These are phyloP conservation scores for Berkeleyomyces rouxiae DNA, from an alignment of 2,329 filamentous ascomycete genomes.

Conservation along the genomic window DNA sequence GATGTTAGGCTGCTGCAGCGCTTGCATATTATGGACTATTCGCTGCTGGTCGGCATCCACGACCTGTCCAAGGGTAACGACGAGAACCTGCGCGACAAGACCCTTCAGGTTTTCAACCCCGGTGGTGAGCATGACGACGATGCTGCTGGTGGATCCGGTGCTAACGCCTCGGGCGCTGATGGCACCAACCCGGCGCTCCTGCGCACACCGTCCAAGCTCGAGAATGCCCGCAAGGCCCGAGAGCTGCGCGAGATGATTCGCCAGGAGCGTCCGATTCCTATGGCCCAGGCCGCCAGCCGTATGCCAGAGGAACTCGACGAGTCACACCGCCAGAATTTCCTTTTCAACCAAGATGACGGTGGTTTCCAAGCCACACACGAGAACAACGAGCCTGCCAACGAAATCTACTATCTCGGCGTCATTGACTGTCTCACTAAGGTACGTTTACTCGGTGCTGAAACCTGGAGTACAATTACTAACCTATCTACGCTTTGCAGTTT, in stretches of 20 bases:
- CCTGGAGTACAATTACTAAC: constrained; percentile 17
- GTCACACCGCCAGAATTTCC: constrained; percentile 51
- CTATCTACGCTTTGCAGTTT: constrained; percentile 40
- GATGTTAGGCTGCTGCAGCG: constrained; percentile 78
- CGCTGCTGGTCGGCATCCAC: constrained; percentile 83
- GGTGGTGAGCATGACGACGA: constrained; percentile 43
- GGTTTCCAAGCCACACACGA: constrained; percentile 88
- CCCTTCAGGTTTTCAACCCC: constrained; percentile 83
- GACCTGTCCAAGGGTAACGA: constrained; percentile 83
- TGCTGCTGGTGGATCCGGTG: constrained; percentile 21
- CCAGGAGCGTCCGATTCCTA: constrained; percentile 80
- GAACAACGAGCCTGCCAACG: constrained; percentile 65
- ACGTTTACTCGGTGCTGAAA: constrained; percentile 27
- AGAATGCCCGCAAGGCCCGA: constrained; percentile 77
- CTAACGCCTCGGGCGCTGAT: not conserved
- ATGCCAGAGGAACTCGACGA: constrained; percentile 84
- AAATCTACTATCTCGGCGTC: constrained; percentile 95
- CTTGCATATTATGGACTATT: constrained; percentile 98
- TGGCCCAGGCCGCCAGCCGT: constrained; percentile 63
- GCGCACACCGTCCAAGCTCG: constrained; percentile 83
- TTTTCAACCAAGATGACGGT: constrained; percentile 89
- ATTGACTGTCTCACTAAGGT: constrained; percentile 97
- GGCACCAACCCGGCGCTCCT: constrained; percentile 40
- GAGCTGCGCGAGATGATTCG: constrained; percentile 87
- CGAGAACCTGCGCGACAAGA: constrained; percentile 80